Evolutionary conservation across 2,329 filamentous ascomycete genomes (phyloP), one percentile per base, ranked within the genome.

Genomic region (Aspergillus fructus): DNA sequence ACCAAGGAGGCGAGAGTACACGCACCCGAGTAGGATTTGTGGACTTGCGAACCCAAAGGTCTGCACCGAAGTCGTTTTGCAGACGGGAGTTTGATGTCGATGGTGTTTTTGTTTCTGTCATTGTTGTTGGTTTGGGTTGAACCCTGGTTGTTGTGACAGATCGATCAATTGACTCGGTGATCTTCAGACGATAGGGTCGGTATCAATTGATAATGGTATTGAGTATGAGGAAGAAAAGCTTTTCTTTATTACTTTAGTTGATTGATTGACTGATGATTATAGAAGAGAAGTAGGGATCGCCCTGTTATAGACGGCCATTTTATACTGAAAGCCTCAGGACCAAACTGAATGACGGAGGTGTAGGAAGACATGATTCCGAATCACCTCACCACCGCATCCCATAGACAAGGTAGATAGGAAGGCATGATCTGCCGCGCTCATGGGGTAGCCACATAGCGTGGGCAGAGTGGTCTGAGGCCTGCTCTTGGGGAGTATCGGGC

Each of bases 61-160:
- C 72, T 9, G 71, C 66, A 39, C 72, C 72, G 40, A 64, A 73
- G 55, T 75, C 70, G 30, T 74, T 73, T 49, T 71, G 68, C 2
- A 67, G 63, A 51, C 67, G 69, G 50, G 60, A 21, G 15, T 41
- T 19, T 13, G 49, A 46, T 8, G 59, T 27, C 11, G 48, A 13
- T 42, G 21, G 11, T 48, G 42, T n/a, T 9, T 53, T 53, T 4
- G 39, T 13, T 12, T 30, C 12, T 27, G 43, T 4, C 40, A 37
- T 53, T 53, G 51, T 15, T 24, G 27, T 48, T 17, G 17, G 13
- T 24, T 12, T 37, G 34, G 34, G 13, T 3, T 37, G 34, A 37
- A 37, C 13, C 34, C 34, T 37, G 6, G 2, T 30, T 30, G 27
- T 4, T 30, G 27, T 30, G 27, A 0, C 27, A 3, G 9, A 11